A percentile compares a stretch with the other conserved stretches of the same genome.
Evolutionary conservation across 768 basidiomycete genomes (phyloP).

Genomic region (Rhizopogon vulgaris): DNA sequence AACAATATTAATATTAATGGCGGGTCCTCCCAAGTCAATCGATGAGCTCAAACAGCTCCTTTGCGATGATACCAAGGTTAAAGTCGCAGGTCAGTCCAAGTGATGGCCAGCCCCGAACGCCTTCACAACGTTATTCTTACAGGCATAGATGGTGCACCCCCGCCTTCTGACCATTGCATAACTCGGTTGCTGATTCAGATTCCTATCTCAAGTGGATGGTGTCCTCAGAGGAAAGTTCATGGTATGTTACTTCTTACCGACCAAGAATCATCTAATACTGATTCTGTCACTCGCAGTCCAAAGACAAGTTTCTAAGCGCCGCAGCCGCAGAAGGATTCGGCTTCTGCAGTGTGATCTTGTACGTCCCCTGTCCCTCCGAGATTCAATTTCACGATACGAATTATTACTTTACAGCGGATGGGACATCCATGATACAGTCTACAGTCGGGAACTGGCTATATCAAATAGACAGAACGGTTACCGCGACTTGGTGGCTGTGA

Average conservation of each 20-base stretch:
- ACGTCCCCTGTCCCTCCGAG: conserved; percentile 20
- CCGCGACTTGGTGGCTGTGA: conserved; percentile 76
- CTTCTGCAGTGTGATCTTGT: conserved; percentile 93
- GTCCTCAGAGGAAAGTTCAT: conserved; percentile 93
- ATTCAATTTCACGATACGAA: background rate
- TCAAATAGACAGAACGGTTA: conserved; percentile 93
- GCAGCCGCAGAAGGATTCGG: conserved; percentile 80
- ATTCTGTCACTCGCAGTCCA: conserved; percentile 51
- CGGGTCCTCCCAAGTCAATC: conserved; percentile 42
- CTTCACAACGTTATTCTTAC: background rate
- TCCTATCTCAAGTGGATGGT: conserved; percentile 66
- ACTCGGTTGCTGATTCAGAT: conserved; percentile 1
- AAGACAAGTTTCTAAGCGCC: conserved; percentile 83
- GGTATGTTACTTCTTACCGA: conserved; percentile 34
- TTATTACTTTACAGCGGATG: conserved; percentile 51
- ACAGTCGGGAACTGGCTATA: conserved; percentile 80
- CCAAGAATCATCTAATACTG: background rate
- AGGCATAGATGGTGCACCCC: conserved; percentile 63
- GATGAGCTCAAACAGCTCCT: conserved; percentile 54
- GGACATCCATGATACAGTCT: conserved; percentile 89
- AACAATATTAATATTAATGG: no score
- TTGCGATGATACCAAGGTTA: conserved; percentile 71
- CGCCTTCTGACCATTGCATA: conserved; percentile 2
- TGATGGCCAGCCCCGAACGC: background rate
- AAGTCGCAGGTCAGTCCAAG: conserved; percentile 76